A percentile compares a stretch with the other conserved stretches of the same genome.
Conservation (phyloP, 208 protist species). For the Leishmania guyanensis region DNA sequence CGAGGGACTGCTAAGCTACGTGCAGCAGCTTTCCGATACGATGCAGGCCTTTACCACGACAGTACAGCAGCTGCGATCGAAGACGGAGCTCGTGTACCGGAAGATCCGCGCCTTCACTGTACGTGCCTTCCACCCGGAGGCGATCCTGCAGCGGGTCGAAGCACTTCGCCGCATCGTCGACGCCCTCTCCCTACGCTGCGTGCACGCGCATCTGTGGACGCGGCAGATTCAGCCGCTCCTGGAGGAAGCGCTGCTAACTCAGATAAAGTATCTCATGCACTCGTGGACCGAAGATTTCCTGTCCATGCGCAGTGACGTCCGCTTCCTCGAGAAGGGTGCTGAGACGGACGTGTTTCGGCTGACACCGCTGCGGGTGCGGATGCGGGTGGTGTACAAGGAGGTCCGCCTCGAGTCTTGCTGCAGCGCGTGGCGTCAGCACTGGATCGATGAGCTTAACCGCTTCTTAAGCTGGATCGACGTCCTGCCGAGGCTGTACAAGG, state of each 20-base stretch:
- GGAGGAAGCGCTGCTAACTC: conserved; percentile 62
- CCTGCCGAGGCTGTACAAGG: conserved; percentile 64
- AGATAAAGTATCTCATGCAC: conserved; percentile 70
- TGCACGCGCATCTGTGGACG: conserved; percentile 71
- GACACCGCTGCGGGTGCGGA: conserved; percentile 78
- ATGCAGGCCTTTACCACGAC: conserved; percentile 60
- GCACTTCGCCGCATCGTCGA: conserved; percentile 62
- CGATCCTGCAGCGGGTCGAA: conserved; percentile 57
- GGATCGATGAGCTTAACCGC: conserved; percentile 73
- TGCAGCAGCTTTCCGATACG: conserved; percentile 58
- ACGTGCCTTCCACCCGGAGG: conserved; percentile 56
- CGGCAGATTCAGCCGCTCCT: conserved; percentile 72
- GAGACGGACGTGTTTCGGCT: conserved; percentile 83
- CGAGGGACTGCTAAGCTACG: conserved; percentile 46
- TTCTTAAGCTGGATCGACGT: conserved; percentile 80
- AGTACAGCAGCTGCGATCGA: conserved; percentile 62
- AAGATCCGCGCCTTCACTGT: conserved; percentile 52
- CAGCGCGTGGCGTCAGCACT: conserved; percentile 75
- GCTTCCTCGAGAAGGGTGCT: conserved; percentile 52
- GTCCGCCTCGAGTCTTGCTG: conserved; percentile 62
- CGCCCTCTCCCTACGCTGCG: conserved; percentile 55
- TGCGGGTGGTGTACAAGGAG: conserved; percentile 83
- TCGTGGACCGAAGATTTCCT: conserved; percentile 86
- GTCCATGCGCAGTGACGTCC: conserved; percentile 70
- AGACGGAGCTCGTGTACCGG: conserved; percentile 55